phyloP scores from a whole-genome alignment of 2,329 filamentous ascomycete genomes.

The Aureobasidium subglaciale region DNA sequence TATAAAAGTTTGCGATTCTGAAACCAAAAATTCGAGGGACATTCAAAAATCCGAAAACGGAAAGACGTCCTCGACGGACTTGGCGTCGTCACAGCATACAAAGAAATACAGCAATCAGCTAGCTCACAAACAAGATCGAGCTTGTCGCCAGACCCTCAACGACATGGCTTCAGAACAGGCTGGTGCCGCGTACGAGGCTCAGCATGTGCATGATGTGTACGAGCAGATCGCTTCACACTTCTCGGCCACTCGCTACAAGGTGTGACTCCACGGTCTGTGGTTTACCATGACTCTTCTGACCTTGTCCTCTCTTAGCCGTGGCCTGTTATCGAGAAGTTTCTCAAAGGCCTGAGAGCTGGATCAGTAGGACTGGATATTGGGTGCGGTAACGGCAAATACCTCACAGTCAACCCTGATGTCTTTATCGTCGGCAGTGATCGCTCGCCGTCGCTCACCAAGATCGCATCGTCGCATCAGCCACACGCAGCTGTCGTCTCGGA shows the following conservation, averaged over 20 bases:
- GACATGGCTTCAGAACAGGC: not conserved
- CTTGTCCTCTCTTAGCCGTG: constrained; percentile 56
- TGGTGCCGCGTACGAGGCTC: constrained; percentile 58
- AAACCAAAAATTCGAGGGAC: constrained; percentile 8
- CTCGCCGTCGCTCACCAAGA: constrained; percentile 54
- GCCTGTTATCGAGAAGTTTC: constrained; percentile 80
- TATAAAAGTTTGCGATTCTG: constrained; percentile 9
- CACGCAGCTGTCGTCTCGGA: constrained; percentile 74
- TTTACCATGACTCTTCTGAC: not conserved
- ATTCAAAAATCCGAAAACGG: not conserved
- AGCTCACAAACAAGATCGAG: not conserved
- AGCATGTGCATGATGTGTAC: constrained; percentile 89
- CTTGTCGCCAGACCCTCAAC: not conserved
- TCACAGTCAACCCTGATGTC: constrained; percentile 67
- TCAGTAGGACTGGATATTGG: constrained; percentile 83
- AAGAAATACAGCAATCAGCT: not conserved
- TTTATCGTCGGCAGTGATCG: constrained; percentile 82
- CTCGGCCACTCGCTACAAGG: constrained; percentile 68
- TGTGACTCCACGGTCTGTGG: constrained; percentile 26
- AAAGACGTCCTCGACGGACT: not conserved
- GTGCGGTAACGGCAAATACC: constrained; percentile 95
- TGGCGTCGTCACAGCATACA: constrained; percentile 10
- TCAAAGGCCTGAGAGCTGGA: constrained; percentile 58
- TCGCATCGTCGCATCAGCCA: constrained; percentile 51
- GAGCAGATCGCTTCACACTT: constrained; percentile 80